Conservation (phyloP, 1,284 basidiomycete species). For the Coniophora puteana region DNA sequence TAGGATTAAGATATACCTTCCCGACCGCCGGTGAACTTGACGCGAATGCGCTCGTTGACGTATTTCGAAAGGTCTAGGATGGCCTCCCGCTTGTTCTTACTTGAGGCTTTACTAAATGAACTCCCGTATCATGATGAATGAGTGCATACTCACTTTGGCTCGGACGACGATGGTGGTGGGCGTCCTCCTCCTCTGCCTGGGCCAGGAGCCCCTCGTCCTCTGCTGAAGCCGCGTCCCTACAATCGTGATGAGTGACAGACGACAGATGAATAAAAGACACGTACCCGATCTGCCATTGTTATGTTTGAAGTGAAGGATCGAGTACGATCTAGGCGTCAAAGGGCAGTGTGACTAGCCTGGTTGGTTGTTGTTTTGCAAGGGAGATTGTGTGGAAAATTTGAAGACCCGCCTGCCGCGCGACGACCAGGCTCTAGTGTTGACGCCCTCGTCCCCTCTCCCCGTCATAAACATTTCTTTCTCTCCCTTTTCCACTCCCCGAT, state of each 20-base stretch:
- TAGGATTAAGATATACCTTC: slow-evolving; percentile 60
- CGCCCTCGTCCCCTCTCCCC: slow-evolving; percentile 20
- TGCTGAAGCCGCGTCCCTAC: slow-evolving; percentile 49
- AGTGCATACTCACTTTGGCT: slow-evolving; percentile 20
- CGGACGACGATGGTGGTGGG: slow-evolving; percentile 22
- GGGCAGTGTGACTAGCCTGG: slow-evolving; percentile 5
- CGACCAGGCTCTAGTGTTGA: slow-evolving; percentile 10
- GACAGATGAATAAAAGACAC: slow-evolving; percentile 19
- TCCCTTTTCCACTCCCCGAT: slow-evolving; percentile 11
- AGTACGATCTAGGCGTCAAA: slow-evolving; percentile 1
- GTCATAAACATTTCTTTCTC: slow-evolving; percentile 6
- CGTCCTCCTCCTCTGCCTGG: slow-evolving; percentile 41
- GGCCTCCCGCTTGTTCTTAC: slow-evolving; percentile 88
- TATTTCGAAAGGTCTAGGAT: slow-evolving; percentile 96
- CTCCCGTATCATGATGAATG: slow-evolving; percentile 2
- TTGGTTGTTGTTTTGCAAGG: slow-evolving; percentile 12
- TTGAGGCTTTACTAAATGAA: slow-evolving; percentile 27
- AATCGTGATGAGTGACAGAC: slow-evolving; percentile 25
- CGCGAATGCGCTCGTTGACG: slow-evolving; percentile 86
- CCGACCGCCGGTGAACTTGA: slow-evolving; percentile 95
- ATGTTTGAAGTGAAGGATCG: slow-evolving; percentile 1
- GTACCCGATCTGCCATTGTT: slow-evolving; percentile 58
- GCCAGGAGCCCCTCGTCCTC: slow-evolving; percentile 36
- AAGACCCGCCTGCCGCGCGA: slow-evolving; percentile 32
- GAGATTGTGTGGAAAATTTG: slow-evolving; percentile 17